Conservation (phyloP, 2,329 filamentous ascomycete species). For the Neobulgaria alba region DNA sequence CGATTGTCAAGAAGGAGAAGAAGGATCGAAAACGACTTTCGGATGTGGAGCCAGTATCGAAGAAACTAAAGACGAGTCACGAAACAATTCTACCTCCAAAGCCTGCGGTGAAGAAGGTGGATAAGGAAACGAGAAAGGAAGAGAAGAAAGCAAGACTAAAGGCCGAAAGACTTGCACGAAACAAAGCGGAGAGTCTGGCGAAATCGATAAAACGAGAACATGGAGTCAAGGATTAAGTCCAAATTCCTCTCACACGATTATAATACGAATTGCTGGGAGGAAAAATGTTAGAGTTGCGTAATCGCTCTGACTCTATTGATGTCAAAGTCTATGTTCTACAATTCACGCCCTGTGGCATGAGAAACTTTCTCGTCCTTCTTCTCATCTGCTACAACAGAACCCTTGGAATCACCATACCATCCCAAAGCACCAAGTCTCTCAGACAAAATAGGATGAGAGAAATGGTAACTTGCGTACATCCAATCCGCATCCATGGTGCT, state of each 20-base stretch:
- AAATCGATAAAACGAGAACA: no score
- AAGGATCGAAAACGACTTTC: background rate
- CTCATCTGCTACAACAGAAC: slow-evolving; percentile 38
- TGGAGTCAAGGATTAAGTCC: no score
- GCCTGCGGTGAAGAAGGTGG: slow-evolving; percentile 8
- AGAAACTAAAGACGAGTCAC: slow-evolving; percentile 21
- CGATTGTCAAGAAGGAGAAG: slow-evolving; percentile 44
- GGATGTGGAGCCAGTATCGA: slow-evolving; percentile 18
- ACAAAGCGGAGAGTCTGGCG: slow-evolving; percentile 43
- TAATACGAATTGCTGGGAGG: no score
- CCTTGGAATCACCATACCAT: slow-evolving; percentile 64
- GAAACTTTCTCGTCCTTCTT: slow-evolving; percentile 51
- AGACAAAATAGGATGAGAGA: slow-evolving; percentile 91
- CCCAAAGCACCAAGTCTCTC: slow-evolving; percentile 86
- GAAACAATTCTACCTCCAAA: background rate
- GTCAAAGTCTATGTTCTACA: slow-evolving; percentile 39
- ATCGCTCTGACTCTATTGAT: background rate
- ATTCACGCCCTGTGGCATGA: slow-evolving; percentile 67
- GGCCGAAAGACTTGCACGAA: slow-evolving; percentile 45
- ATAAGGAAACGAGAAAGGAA: slow-evolving; percentile 31
- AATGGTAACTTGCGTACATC: slow-evolving; percentile 98
- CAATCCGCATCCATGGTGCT: slow-evolving; percentile 98
- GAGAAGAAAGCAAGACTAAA: slow-evolving; percentile 38
- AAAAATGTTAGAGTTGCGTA: no score
- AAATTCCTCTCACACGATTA: no score